phyloP scores from a whole-genome alignment of 305 asterid genomes.

The Fraxinus floribunda region DNA sequence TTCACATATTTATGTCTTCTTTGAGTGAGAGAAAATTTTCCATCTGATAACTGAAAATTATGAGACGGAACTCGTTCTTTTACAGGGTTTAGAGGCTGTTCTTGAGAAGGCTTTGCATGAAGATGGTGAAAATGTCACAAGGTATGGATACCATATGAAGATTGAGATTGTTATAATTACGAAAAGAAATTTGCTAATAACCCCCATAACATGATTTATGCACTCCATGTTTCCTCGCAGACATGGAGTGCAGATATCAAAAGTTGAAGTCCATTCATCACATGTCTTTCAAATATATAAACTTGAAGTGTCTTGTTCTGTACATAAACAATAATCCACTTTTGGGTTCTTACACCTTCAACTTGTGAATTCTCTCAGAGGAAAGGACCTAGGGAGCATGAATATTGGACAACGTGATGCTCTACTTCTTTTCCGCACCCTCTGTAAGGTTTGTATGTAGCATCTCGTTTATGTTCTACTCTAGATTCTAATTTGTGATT shows the following conservation, averaged over 20 bases:
- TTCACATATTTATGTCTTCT: slow-evolving; percentile 16
- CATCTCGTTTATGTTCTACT: slow-evolving; percentile 20
- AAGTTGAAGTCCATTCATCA: slow-evolving; percentile 17
- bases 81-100: slow-evolving; percentile 97
- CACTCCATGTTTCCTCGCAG: slow-evolving; percentile 7
- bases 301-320: slow-evolving; percentile 17
- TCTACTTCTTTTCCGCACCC: slow-evolving; percentile 92
- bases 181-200: slow-evolving; percentile 18
- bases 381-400: slow-evolving; percentile 70
- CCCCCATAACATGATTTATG: slow-evolving; percentile 9
- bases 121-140: slow-evolving; percentile 82
- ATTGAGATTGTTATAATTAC: slow-evolving; percentile 26
- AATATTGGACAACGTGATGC: slow-evolving; percentile 88
- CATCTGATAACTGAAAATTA: slow-evolving; percentile 21
- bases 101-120: slow-evolving; percentile 97
- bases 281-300: slow-evolving; percentile 17
- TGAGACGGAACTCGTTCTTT: slow-evolving; percentile 21
- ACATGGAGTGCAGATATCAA: slow-evolving; percentile 22
- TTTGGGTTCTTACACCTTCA: slow-evolving; percentile 32
- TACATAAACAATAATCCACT: slow-evolving; percentile 17
- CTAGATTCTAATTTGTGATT: slow-evolving; percentile 26
- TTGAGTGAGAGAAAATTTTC: slow-evolving; percentile 21
- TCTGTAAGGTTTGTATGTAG: slow-evolving; percentile 84
- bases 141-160: slow-evolving; percentile 43
- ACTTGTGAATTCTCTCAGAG: slow-evolving; percentile 52